Evolutionary conservation across 805 yeast genomes (phyloP).

Genomic region (Saccharomyces kudriavzevii): DNA sequence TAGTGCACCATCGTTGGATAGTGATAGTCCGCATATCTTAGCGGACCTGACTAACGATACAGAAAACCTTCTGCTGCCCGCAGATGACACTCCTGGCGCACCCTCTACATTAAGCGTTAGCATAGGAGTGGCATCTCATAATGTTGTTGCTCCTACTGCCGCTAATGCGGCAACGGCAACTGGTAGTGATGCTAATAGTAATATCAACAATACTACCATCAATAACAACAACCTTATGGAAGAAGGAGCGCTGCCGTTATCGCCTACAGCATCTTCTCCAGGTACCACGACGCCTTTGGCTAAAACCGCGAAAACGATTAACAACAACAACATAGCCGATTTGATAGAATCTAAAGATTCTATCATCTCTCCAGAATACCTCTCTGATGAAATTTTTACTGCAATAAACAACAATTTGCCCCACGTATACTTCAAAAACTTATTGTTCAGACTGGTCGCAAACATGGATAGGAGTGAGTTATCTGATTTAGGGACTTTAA

Average conservation of each 20-base stretch:
- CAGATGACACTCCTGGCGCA: neutral
- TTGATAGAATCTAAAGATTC: neutral
- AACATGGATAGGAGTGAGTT: conserved; percentile 23
- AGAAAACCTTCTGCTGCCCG: neutral
- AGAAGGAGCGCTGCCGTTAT: conserved; percentile 25
- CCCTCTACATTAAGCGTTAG: neutral
- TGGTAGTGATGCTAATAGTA: neutral
- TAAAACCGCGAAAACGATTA: neutral
- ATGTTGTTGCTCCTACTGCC: conserved; percentile 2
- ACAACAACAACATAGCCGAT: neutral
- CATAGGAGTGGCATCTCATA: conserved; percentile 1
- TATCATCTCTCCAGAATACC: neutral
- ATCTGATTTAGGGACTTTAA: conserved; percentile 25
- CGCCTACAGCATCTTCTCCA: conserved; percentile 29
- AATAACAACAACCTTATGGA: conserved; percentile 2
- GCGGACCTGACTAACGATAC: neutral
- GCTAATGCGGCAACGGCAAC: neutral
- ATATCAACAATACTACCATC: neutral
- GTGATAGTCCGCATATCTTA: neutral
- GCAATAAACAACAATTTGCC: conserved; percentile 11
- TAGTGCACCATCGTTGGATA: neutral
- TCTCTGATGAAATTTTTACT: conserved; percentile 10
- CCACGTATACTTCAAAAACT: conserved; percentile 13
- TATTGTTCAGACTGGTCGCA: conserved; percentile 24
- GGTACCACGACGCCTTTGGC: conserved; percentile 13